phyloP scores from a whole-genome alignment of 192 early-diverging fungal genomes.

The Geranomyces variabilis region DNA sequence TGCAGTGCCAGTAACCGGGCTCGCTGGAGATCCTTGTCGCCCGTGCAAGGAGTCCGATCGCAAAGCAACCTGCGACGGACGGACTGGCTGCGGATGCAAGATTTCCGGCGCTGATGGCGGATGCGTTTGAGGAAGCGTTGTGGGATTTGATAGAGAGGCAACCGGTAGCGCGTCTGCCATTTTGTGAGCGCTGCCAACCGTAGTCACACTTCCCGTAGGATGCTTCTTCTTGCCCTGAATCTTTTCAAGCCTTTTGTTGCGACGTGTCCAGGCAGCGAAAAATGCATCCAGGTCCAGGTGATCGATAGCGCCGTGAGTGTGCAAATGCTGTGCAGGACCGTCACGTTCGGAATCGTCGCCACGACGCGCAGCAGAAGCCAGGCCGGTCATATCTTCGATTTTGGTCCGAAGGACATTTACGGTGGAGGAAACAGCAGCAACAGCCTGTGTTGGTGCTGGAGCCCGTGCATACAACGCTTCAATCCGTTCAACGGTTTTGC shows the following conservation, averaged over 20 bases:
- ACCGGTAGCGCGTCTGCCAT: not conserved
- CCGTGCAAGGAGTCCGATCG: too few species aligned
- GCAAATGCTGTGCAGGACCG: not conserved
- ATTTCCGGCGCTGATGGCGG: too few species aligned
- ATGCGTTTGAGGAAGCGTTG: too few species aligned
- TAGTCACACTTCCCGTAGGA: not conserved
- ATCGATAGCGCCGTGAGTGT: slow-evolving; percentile 2
- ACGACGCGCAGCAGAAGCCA: slow-evolving; percentile 13
- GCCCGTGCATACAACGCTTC: slow-evolving; percentile 22
- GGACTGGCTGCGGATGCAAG: too few species aligned
- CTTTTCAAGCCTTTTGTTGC: slow-evolving; percentile 23
- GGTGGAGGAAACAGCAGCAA: slow-evolving; percentile 33
- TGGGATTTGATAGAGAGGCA: not conserved
- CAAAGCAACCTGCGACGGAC: too few species aligned
- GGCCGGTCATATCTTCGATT: slow-evolving; percentile 35
- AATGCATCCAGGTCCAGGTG: slow-evolving; percentile 34
- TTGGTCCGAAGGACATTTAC: slow-evolving; percentile 32
- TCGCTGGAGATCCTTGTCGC: too few species aligned
- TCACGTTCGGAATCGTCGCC: slow-evolving; percentile 16
- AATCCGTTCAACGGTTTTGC: slow-evolving; percentile 19
- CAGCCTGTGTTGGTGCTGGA: slow-evolving; percentile 20
- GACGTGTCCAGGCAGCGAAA: not conserved
- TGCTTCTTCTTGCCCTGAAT: slow-evolving; percentile 9
- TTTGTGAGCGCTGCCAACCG: not conserved
- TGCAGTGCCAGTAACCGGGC: too few species aligned